These are phyloP conservation scores for Avicennia marina DNA, from an alignment of 257 asterid species.

Conservation along the genomic window DNA sequence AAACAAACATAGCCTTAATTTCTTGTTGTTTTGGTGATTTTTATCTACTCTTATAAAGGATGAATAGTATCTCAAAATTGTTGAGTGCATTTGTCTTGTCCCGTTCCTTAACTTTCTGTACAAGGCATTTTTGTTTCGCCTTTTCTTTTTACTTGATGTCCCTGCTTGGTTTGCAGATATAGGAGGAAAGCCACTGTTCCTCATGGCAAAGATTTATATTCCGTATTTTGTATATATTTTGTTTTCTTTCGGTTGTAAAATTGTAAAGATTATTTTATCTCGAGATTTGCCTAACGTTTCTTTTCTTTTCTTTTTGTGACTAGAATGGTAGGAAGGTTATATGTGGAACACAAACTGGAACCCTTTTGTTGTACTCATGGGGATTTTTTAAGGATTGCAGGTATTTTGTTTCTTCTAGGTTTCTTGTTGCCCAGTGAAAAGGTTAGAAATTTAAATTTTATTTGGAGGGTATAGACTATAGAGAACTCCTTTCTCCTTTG, in stretches of 20 bases:
- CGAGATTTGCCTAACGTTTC: constrained; percentile 12
- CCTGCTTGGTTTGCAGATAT: background rate
- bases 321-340: constrained; percentile 88
- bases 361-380: constrained; percentile 81
- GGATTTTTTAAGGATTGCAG: constrained; percentile 99
- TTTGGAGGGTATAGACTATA: no score
- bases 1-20: no score
- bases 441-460: no score
- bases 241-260: background rate
- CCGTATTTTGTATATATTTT: constrained; percentile 1
- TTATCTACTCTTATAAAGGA: background rate
- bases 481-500: background rate
- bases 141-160: background rate
- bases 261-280: background rate
- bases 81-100: background rate
- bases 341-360: constrained; percentile 79
- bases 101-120: background rate
- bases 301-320: constrained; percentile 13
- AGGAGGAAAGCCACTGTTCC: no score
- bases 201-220: no score
- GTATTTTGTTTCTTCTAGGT: constrained; percentile 27
- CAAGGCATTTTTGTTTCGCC: background rate
- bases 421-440: background rate
- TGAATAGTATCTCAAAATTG: background rate
- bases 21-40: constrained; percentile 9